Base-by-base conservation (phyloP, 2,329 filamentous ascomycete species). In the Helotiales sp. region DNA sequence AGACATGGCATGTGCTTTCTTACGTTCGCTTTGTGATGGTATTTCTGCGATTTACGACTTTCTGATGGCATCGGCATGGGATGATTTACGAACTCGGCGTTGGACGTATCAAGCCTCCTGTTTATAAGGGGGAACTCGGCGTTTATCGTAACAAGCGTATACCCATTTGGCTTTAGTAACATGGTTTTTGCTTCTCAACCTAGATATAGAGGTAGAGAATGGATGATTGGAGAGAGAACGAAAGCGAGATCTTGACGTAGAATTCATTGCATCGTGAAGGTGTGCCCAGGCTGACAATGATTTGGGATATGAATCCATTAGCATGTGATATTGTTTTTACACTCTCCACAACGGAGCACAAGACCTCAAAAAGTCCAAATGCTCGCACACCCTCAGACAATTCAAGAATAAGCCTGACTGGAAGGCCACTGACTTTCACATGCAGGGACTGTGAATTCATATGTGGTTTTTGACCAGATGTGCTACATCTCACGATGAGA, bases 141-240 rank as follows among this genome's bases (percentile, higher is more conserved):
- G 74, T 77, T 75, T 71, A 55, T 69, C 74, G 74, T 77, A 76
- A 71, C 75, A 72, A 76, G 74, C 75, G 74, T 77, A 76, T 75
- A 76, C 73, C 74, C 74, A 68, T 73, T 74, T 74, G 70, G 67
- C 65, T 75, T 74, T 74, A 8, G 67, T 71, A 74, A 70, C 66
- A 65, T 49, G 15, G 17, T 28, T 59, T 28, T 43, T 40, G 13
- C 15, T 45, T 20, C 20, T 20, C 34, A 40, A 45, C 7, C 6
- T 20, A 45, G 40, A 45, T 45, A 45, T 45, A 45, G 40, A 10
- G 6, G 20, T 6, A 34, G 30, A 34, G 30, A 45, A 45, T 45
- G 10, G 17, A 45, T 45, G 40, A 45, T 45, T 45, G 2, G 17
- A 11, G n/a, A 17, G 22, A 30, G 6, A 59, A 40, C 20, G 34